Conservation (phyloP, 352 stramenopile species). For the Poterioochromonas sp. region DNA sequence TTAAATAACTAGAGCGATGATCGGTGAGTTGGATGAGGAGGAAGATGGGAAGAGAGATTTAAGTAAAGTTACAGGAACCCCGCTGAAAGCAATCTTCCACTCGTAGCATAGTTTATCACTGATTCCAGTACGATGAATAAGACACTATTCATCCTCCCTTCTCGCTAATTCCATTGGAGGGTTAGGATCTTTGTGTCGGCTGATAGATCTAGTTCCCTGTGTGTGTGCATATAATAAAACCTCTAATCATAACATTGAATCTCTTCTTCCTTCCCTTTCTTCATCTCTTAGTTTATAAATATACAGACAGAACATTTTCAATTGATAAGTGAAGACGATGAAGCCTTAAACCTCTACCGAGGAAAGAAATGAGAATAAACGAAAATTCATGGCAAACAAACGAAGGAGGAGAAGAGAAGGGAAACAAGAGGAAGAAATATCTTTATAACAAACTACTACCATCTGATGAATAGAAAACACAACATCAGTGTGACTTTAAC, state of each 20-base stretch:
- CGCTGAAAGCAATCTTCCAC: slow-evolving; percentile 78
- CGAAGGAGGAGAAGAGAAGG: neutral
- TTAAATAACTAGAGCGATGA: slow-evolving; percentile 32
- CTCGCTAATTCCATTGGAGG: neutral
- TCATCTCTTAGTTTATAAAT: too few species aligned
- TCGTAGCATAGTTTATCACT: neutral
- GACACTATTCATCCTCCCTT: neutral
- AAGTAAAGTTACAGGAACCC: slow-evolving; percentile 65
- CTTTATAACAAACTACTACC: neutral
- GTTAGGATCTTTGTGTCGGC: neutral
- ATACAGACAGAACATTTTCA: too few species aligned
- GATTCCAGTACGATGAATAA: neutral
- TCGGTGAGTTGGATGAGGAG: slow-evolving; percentile 57
- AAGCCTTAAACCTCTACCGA: neutral
- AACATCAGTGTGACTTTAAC: neutral
- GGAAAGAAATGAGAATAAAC: neutral
- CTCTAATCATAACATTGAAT: neutral
- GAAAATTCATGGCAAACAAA: neutral
- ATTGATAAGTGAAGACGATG: too few species aligned
- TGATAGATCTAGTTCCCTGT: neutral
- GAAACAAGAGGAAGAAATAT: neutral
- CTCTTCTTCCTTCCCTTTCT: neutral
- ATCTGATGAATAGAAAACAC: neutral
- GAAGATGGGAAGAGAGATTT: slow-evolving; percentile 76
- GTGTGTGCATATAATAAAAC: neutral